Conservation (phyloP, 1,284 basidiomycete genomes). For the Coniferiporia weirii region DNA sequence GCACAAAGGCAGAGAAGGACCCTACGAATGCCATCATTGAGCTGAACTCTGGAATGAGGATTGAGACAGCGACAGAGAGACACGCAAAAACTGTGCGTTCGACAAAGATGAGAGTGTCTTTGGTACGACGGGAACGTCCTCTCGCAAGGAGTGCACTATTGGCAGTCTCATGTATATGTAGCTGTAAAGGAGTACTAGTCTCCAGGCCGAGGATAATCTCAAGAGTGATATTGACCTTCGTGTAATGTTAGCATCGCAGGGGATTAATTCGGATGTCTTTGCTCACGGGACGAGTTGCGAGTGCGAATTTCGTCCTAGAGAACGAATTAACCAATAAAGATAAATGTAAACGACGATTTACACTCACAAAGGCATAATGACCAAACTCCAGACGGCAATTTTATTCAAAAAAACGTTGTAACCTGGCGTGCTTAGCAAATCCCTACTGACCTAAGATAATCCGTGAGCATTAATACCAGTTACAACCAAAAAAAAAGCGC, state of each 20-base stretch:
- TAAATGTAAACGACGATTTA: slow-evolving; percentile 4
- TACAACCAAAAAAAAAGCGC: slow-evolving; percentile 21
- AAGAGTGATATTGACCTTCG: slow-evolving; percentile 71
- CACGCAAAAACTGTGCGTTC: slow-evolving; percentile 60
- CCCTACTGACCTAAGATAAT: slow-evolving; percentile 70
- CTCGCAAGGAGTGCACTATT: neutral
- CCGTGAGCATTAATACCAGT: neutral
- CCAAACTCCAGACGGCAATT: slow-evolving; percentile 84
- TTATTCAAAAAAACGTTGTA: slow-evolving; percentile 75
- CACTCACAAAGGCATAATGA: slow-evolving; percentile 74
- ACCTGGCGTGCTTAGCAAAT: slow-evolving; percentile 72
- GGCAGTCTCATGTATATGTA: neutral
- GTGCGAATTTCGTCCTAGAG: slow-evolving; percentile 77
- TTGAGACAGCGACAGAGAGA: slow-evolving; percentile 64
- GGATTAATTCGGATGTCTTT: neutral
- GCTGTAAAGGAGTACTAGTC: slow-evolving; percentile 26
- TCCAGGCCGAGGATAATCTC: slow-evolving; percentile 73
- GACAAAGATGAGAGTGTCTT: slow-evolving; percentile 42
- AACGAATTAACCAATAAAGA: slow-evolving; percentile 17
- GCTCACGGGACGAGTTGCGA: slow-evolving; percentile 78
- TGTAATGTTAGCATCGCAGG: slow-evolving; percentile 12
- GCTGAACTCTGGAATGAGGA: slow-evolving; percentile 82
- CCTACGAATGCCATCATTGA: slow-evolving; percentile 90
- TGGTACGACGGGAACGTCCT: slow-evolving; percentile 30
- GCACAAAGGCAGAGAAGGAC: slow-evolving; percentile 79